These are phyloP conservation scores for Quambalaria eucalypti DNA, from an alignment of 1,284 basidiomycete species.

Conservation along the genomic window DNA sequence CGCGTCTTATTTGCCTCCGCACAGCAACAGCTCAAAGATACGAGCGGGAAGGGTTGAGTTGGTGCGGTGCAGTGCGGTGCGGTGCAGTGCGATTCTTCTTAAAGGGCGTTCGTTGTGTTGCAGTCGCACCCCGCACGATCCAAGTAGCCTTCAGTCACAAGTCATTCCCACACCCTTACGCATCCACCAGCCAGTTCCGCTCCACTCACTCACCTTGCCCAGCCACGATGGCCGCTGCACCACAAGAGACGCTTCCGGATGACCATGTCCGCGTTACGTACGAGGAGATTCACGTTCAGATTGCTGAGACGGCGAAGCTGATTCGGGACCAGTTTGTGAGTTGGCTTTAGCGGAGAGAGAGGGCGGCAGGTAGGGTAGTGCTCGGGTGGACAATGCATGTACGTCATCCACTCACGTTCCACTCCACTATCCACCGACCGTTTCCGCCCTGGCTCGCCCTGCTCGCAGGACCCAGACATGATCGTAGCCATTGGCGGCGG, in stretches of 20 bases:
- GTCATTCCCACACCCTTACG: too few relatives aligned
- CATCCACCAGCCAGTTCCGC: too few relatives aligned
- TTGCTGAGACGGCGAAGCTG: conserved; percentile 28
- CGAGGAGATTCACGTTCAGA: conserved; percentile 45
- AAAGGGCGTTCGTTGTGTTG: too few relatives aligned
- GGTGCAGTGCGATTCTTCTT: too few relatives aligned
- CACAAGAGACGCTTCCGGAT: conserved; percentile 27
- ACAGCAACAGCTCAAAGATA: too few relatives aligned
- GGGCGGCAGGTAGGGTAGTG: neutral
- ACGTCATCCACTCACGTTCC: neutral
- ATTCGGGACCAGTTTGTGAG: conserved; percentile 35
- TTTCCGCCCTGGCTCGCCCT: neutral
- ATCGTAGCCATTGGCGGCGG: conserved; percentile 41
- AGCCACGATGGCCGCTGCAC: too few relatives aligned
- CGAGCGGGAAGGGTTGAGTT: too few relatives aligned
- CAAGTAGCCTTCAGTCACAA: too few relatives aligned
- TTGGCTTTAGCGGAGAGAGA: neutral
- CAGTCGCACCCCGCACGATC: too few relatives aligned
- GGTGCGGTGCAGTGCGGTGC: too few relatives aligned
- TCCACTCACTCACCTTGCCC: too few relatives aligned
- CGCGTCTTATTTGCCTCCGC: too few relatives aligned
- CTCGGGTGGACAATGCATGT: neutral
- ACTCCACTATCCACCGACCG: neutral
- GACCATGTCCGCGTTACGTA: conserved; percentile 45
- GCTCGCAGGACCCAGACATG: conserved; percentile 5